These are phyloP conservation scores for Pilatotrama ljubarskyi DNA, from an alignment of 768 basidiomycete species.

Conservation along the genomic window DNA sequence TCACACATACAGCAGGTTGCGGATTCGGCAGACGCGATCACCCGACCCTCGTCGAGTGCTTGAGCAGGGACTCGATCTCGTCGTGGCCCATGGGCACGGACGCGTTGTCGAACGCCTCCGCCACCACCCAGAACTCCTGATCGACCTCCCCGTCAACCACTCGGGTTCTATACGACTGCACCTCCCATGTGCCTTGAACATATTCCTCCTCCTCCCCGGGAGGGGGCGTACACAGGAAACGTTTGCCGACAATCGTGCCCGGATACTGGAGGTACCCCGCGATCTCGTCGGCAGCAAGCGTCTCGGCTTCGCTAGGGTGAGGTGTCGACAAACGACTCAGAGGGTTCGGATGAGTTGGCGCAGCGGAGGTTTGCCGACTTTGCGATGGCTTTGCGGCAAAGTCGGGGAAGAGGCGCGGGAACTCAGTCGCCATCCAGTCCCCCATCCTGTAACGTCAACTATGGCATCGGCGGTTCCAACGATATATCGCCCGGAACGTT, in stretches of 20 bases:
- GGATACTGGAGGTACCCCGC: background rate
- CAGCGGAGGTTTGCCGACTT: background rate
- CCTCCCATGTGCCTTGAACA: constrained; percentile 1
- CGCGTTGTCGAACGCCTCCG: background rate
- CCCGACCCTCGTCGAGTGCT: background rate
- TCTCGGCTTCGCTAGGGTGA: background rate
- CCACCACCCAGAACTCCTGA: background rate
- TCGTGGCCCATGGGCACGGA: background rate
- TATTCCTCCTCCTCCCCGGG: background rate
- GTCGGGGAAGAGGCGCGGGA: background rate
- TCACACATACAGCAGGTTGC: no score
- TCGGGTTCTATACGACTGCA: background rate
- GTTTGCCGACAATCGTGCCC: background rate
- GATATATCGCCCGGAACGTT: background rate
- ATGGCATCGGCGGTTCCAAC: no score
- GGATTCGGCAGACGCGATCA: background rate
- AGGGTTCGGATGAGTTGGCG: background rate
- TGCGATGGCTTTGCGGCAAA: no score
- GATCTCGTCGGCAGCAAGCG: background rate
- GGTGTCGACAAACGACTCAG: background rate
- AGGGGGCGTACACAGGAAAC: background rate
- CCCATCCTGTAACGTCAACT: background rate
- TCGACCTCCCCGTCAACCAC: background rate
- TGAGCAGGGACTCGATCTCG: constrained; percentile 1
- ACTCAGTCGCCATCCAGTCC: background rate